Evolutionary conservation across 176 grass and related monocot genomes (phyloP).

Genomic region (Alloteropsis semialata): DNA sequence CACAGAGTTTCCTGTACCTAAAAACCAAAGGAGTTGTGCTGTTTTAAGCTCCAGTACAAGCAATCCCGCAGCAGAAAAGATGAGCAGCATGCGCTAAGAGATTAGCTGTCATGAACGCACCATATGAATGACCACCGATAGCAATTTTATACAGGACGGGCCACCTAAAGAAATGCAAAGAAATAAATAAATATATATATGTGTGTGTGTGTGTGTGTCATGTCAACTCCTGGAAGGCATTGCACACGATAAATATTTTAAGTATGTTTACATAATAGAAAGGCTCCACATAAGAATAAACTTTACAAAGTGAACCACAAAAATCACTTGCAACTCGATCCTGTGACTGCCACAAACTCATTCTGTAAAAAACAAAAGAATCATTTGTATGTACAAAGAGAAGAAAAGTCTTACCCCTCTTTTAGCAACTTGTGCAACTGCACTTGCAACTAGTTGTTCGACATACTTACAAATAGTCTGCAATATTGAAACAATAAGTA

Average conservation of each 20-base stretch:
- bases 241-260: constrained; percentile 5
- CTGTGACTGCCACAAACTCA: background rate
- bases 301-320: background rate
- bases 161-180: too few relatives aligned
- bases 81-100: too few relatives aligned
- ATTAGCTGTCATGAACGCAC: too few relatives aligned
- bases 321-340: background rate
- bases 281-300: background rate
- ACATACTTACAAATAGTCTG: constrained; percentile 65
- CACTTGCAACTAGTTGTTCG: constrained; percentile 88
- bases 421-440: constrained; percentile 78
- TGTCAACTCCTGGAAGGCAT: background rate
- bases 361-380: background rate
- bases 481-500: constrained; percentile 14
- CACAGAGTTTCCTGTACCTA: too few relatives aligned
- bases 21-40: too few relatives aligned
- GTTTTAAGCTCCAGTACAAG: too few relatives aligned
- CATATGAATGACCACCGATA: too few relatives aligned
- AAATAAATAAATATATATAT: too few relatives aligned
- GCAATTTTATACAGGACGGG: too few relatives aligned
- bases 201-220: too few relatives aligned
- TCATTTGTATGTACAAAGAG: background rate
- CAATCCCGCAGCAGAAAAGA: too few relatives aligned
- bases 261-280: background rate
- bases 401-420: constrained; percentile 72